Evolutionary conservation across 2,329 filamentous ascomycete genomes (phyloP), one percentile per base, ranked within the genome.

Genomic region (Pyrenochaeta sp.): DNA sequence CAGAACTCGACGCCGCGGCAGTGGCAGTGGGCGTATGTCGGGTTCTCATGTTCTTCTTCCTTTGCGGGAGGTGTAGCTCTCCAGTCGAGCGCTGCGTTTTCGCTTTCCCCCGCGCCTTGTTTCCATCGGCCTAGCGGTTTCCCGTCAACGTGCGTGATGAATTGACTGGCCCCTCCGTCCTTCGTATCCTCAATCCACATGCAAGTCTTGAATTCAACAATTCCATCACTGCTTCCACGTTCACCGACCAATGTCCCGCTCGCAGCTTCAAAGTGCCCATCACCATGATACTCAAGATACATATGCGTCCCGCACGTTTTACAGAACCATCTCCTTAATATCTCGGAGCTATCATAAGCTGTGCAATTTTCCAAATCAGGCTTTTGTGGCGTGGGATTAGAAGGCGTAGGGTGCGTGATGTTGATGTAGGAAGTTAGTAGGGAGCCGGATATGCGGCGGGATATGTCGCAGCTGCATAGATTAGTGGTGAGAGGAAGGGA

Each of bases 151-250:
- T 79, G 74, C 6, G 71, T 74, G 15, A 85, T 67, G 80, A 82
- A 86, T 0, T 77, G 64, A 9, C 79, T 79, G 0, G 82, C 77
- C 0, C 85, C 84, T 1, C 84, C 85, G 65, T 87, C 85, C 0
- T 74, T 36, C 0, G 84, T 86, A 52, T 86, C 83, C 1, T 73
- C 77, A 2, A 85, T 73, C 63, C 81, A 84, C 10, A 83, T 79
- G 50, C 83, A 80, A 5, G 75, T 64, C 6, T 64, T 62, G 28
- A 67, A 66, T 15, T 69, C 47, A 3, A 75, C 44, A 5, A 84
- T 48, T 1, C 61, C 68, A 6, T 69, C 66, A 0, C 65, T 66
- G 42, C 77, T 76, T 0, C 65, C 54, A 30, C 81, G 61, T 0
- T 68, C 64, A 5, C 9, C 32, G 3, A 36, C 32, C 42, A 83